Evolutionary conservation across 2,329 filamentous ascomycete genomes (phyloP).

Genomic region (Cercospora nicotianae): DNA sequence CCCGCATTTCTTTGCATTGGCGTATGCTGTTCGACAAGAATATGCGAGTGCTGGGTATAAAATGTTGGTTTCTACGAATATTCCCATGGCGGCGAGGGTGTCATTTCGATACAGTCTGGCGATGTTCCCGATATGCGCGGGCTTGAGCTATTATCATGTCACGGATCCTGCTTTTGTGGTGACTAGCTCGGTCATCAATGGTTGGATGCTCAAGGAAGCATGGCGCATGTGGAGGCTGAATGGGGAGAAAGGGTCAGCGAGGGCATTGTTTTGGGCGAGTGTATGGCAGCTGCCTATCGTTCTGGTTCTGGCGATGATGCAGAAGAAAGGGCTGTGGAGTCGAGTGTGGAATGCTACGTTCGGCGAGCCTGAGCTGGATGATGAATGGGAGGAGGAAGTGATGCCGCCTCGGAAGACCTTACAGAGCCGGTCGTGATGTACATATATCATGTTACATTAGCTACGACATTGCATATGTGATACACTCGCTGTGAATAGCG

Average conservation of each 20-base stretch:
- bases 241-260: constrained; percentile 76
- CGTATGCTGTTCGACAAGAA: constrained; percentile 84
- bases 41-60: constrained; percentile 70
- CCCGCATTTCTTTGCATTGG: constrained; percentile 94
- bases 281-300: constrained; percentile 93
- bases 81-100: constrained; percentile 79
- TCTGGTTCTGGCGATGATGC: constrained; percentile 83
- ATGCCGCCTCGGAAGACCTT: neutral
- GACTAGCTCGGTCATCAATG: constrained; percentile 78
- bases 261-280: constrained; percentile 92
- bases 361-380: constrained; percentile 57
- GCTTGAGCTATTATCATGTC: constrained; percentile 73
- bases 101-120: constrained; percentile 81
- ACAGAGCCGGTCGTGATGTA: neutral
- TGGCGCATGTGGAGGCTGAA: constrained; percentile 76
- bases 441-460: neutral
- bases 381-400: constrained; percentile 56
- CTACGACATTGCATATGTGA: neutral
- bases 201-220: constrained; percentile 80
- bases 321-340: constrained; percentile 91
- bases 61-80: constrained; percentile 85
- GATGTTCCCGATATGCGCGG: constrained; percentile 84
- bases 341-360: constrained; percentile 71
- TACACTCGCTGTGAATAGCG: neutral
- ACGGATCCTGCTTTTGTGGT: constrained; percentile 83